Base-by-base conservation (phyloP, 192 early-diverging fungal species). In the Coemansia sp. region DNA sequence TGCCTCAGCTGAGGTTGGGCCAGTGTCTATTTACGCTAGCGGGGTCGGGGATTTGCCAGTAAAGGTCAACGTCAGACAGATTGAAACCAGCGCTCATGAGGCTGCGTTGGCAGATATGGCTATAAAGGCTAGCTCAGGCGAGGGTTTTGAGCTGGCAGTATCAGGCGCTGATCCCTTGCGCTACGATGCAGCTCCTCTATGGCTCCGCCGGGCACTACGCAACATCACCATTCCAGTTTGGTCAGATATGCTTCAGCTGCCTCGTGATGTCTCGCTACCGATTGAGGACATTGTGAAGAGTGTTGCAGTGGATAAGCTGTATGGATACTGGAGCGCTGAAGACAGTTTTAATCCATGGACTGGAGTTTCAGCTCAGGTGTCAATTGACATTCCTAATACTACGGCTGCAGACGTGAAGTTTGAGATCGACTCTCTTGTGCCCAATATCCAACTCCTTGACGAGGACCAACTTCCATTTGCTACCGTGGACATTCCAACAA, bases 291-390 rank as follows among this genome's bases (percentile, higher is more conserved):
- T 67, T 51, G 46, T 76, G 23, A 59, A 59, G 25, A 62, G 58
- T 15, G 28, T 70, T n/a, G 48, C 58, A n/a, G 58, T 69, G 10
- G 63, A 67, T 31, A 58, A 58, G 26, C n/a, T 76, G 11, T 76
- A 70, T 36, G 74, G 65, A 11, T 67, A 64, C 58, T 76, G 74
- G 74, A 70, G 67, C 46, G 64, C 74, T 7, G 21, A 62, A 40
- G 61, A 67, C 42, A 70, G 68, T 57, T 76, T 63, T 50, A 63
- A 64, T 15, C 74, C 74, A 3, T 70, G 74, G 61, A 49, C 54
- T 9, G 65, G 64, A 21, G 15, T 76, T 1, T 70, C 68, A 11
- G 74, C 64, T 26, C 68, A 60, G 24, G 55, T 65, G 4, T 40
- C 26, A 0, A 42, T 76, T 28, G 37, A 66, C 24, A 44, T 76